A percentile compares a stretch with the other conserved stretches of the same genome.
Conservation (phyloP, 805 yeast genomes). For the Vanderwaltozyma tropicalis region DNA sequence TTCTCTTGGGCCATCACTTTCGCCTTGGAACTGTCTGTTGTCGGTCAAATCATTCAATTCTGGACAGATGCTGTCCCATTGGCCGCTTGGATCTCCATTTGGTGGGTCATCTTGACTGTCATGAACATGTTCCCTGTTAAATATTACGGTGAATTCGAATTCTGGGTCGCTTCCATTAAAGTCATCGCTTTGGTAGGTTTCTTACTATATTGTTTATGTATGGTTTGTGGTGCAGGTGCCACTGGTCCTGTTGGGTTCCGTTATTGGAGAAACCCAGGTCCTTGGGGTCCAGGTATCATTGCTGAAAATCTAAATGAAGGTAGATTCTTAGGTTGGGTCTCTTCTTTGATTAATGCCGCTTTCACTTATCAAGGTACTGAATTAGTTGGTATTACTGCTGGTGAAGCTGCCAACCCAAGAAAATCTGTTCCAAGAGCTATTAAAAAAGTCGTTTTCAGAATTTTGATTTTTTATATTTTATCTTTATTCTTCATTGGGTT, state of each 20-base stretch:
- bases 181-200: constrained; percentile 65
- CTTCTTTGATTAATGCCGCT: constrained; percentile 62
- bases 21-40: constrained; percentile 62
- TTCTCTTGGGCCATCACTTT: constrained; percentile 70
- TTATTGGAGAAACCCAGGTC: constrained; percentile 73
- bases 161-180: constrained; percentile 61
- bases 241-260: constrained; percentile 69
- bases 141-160: constrained; percentile 65
- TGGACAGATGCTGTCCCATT: constrained; percentile 65
- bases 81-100: constrained; percentile 64
- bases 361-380: constrained; percentile 77
- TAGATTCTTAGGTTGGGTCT: constrained; percentile 58
- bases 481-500: constrained; percentile 61
- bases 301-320: constrained; percentile 41
- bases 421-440: constrained; percentile 64
- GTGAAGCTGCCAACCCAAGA: constrained; percentile 62
- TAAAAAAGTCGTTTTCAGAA: constrained; percentile 57
- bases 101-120: constrained; percentile 44
- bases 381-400: constrained; percentile 63
- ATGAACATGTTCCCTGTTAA: constrained; percentile 58
- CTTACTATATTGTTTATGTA: constrained; percentile 51
- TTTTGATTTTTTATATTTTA: constrained; percentile 52
- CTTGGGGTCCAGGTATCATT: constrained; percentile 58
- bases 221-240: constrained; percentile 66
- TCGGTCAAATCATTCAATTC: constrained; percentile 52